Percentiles rank a stretch among this genome's conserved stretches.
Evolutionary conservation across 352 stramenopile genomes (phyloP).

Genomic region (Blastocystis sp.): DNA sequence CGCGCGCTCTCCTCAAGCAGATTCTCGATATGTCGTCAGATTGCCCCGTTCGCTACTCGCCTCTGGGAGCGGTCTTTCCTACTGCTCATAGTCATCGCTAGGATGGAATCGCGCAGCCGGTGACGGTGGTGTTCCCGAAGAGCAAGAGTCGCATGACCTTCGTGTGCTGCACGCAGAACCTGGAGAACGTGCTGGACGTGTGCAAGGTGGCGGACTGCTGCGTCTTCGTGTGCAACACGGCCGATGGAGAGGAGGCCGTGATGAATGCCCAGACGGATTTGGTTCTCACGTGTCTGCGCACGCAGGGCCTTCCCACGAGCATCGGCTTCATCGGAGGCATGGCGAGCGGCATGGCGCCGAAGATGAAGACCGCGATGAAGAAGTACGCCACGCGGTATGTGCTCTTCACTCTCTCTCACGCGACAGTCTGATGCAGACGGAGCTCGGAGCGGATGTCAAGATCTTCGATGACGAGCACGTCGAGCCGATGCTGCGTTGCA

Average conservation of each 20-base stretch:
- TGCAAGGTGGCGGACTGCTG: constrained; percentile 79
- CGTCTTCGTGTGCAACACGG: constrained; percentile 79
- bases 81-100: constrained; percentile 75
- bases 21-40: constrained; percentile 39
- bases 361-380: constrained; percentile 48
- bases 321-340: constrained; percentile 81
- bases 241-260: constrained; percentile 80
- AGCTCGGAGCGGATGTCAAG: constrained; percentile 81
- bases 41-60: constrained; percentile 53
- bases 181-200: constrained; percentile 79
- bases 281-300: constrained; percentile 86
- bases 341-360: constrained; percentile 72
- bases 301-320: constrained; percentile 84
- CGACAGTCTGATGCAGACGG: constrained; percentile 80
- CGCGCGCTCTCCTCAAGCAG: constrained; percentile 6
- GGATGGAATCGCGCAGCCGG: constrained; percentile 73
- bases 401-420: background rate
- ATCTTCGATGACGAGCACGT: constrained; percentile 79
- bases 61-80: constrained; percentile 72
- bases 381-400: constrained; percentile 71
- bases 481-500: constrained; percentile 77
- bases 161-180: constrained; percentile 55
- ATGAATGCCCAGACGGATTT: constrained; percentile 81
- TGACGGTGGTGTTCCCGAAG: constrained; percentile 57
- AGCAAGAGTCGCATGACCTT: constrained; percentile 74